Evolutionary conservation across 768 basidiomycete species (phyloP).

Genomic region (Gymnopilus junonius): DNA sequence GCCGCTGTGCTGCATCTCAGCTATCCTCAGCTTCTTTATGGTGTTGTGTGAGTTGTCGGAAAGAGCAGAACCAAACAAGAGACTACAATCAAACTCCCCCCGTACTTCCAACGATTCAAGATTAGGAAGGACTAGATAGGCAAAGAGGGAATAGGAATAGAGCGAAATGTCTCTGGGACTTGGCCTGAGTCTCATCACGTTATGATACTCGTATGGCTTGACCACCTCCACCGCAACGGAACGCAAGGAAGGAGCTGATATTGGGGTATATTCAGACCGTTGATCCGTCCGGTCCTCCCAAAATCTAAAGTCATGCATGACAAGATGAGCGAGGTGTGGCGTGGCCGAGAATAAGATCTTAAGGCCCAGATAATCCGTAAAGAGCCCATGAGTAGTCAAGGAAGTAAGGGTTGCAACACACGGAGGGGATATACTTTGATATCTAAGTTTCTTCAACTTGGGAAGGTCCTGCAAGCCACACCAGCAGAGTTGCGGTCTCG

Average conservation of each 20-base stretch:
- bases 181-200: not conserved
- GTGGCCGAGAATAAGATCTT: slow-evolving; percentile 15
- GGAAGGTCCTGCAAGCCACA: slow-evolving; percentile 10
- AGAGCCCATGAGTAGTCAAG: slow-evolving; percentile 9
- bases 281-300: not conserved
- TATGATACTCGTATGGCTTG: not conserved
- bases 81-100: not conserved
- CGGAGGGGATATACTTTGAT: slow-evolving; percentile 9
- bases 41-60: not conserved
- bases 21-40: slow-evolving; percentile 15
- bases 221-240: slow-evolving; percentile 15
- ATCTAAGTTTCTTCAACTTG: slow-evolving; percentile 15
- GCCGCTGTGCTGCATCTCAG: not conserved
- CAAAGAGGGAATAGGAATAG: not conserved
- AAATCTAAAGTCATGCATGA: slow-evolving; percentile 11
- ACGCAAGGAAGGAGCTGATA: slow-evolving; percentile 12
- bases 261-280: not conserved
- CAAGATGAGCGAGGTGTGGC: slow-evolving; percentile 13
- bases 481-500: not conserved
- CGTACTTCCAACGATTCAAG: slow-evolving; percentile 15
- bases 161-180: too few relatives aligned
- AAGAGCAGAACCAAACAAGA: slow-evolving; percentile 6
- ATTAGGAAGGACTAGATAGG: slow-evolving; percentile 11
- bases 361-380: slow-evolving; percentile 9
- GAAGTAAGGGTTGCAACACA: slow-evolving; percentile 11